These are phyloP conservation scores for Fusarium sororula DNA, from an alignment of 2,329 filamentous ascomycete genomes.

Conservation along the genomic window DNA sequence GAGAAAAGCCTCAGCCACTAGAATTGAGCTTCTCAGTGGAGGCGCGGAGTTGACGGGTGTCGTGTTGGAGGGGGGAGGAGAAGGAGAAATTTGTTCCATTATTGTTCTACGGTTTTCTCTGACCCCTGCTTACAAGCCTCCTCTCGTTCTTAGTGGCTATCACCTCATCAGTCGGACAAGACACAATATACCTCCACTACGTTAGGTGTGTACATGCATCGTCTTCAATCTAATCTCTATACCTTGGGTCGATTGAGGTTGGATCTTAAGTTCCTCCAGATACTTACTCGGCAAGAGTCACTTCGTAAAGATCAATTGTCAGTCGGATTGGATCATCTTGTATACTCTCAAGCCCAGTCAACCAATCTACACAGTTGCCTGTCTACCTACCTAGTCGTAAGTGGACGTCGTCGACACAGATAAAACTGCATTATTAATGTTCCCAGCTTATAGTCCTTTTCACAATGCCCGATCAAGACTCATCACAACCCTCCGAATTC, in stretches of 20 bases:
- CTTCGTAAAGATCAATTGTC: background rate
- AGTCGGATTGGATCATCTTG: background rate
- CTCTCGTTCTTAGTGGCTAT: constrained; percentile 15
- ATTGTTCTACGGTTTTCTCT: constrained; percentile 26
- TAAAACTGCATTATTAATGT: constrained; percentile 24
- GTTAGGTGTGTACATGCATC: background rate
- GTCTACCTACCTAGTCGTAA: background rate
- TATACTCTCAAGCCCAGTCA: background rate
- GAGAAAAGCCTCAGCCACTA: constrained; percentile 25
- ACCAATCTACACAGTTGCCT: background rate
- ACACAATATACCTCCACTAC: constrained; percentile 9
- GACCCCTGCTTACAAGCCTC: constrained; percentile 12
- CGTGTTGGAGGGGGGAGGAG: background rate
- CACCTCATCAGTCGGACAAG: constrained; percentile 14
- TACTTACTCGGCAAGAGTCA: background rate
- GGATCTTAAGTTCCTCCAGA: background rate
- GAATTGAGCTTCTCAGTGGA: constrained; percentile 17
- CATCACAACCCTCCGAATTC: constrained; percentile 67
- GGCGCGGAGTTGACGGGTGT: background rate
- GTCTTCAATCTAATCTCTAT: background rate
- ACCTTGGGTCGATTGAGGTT: background rate
- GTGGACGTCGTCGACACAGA: background rate
- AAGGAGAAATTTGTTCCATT: constrained; percentile 20
- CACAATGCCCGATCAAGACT: constrained; percentile 51
- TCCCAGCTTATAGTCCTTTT: background rate